Conservation (phyloP, 1,139 yeast genomes). For the Debaryomyces psychrophilus region DNA sequence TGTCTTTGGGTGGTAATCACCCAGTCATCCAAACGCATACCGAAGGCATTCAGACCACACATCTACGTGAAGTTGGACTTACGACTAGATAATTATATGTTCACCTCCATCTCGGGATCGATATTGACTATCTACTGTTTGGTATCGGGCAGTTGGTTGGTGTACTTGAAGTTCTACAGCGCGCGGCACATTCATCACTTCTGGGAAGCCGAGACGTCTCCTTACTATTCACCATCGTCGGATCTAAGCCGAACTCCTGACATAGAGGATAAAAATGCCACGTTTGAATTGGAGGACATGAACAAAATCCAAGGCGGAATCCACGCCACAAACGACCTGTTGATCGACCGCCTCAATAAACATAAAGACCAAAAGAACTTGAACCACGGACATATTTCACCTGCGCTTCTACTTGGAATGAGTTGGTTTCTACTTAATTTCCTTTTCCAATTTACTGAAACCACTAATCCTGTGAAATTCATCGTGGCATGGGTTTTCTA, state of each 20-base stretch:
- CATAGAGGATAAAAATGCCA: slow-evolving; percentile 1
- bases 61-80: slow-evolving; percentile 55
- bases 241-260: not conserved
- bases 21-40: slow-evolving; percentile 9
- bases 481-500: slow-evolving; percentile 19
- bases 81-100: slow-evolving; percentile 43
- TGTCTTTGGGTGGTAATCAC: slow-evolving; percentile 11
- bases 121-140: slow-evolving; percentile 14
- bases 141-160: slow-evolving; percentile 16
- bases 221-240: slow-evolving; percentile 1
- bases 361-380: slow-evolving; percentile 4
- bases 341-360: slow-evolving; percentile 3
- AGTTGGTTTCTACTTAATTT: slow-evolving; percentile 18
- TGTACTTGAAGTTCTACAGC: slow-evolving; percentile 19
- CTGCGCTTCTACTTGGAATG: slow-evolving; percentile 17
- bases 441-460: slow-evolving; percentile 13
- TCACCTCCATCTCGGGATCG: slow-evolving; percentile 18
- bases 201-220: slow-evolving; percentile 1
- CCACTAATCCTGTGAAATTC: slow-evolving; percentile 14
- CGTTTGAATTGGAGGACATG: slow-evolving; percentile 1
- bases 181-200: slow-evolving; percentile 10
- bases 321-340: not conserved
- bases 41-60: slow-evolving; percentile 13
- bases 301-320: not conserved
- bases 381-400: slow-evolving; percentile 17